phyloP scores from a whole-genome alignment of 352 stramenopile genomes.

The Phytophthora rubi region DNA sequence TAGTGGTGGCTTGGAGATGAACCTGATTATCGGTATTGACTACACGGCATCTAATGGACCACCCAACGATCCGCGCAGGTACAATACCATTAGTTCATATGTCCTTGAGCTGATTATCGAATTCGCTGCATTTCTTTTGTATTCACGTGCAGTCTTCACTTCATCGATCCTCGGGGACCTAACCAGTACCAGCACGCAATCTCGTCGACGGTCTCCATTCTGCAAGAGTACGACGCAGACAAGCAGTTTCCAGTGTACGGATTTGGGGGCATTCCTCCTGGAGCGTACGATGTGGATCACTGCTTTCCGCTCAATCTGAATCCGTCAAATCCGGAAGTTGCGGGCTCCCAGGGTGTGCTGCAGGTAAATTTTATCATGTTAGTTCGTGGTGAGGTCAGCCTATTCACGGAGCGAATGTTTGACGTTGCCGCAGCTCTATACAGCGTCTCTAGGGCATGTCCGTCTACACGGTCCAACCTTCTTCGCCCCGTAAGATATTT shows the following conservation, averaged over 20 bases:
- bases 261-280: conserved; percentile 84
- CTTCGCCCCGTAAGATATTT: conserved; percentile 53
- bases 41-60: conserved; percentile 78
- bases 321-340: conserved; percentile 72
- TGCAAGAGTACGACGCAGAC: conserved; percentile 78
- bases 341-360: conserved; percentile 74
- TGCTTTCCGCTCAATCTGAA: conserved; percentile 91
- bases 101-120: not conserved
- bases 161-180: conserved; percentile 61
- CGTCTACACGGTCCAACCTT: conserved; percentile 62
- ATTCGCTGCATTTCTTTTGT: not conserved
- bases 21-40: conserved; percentile 74
- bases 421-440: conserved; percentile 46
- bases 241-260: conserved; percentile 79
- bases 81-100: not conserved
- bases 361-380: conserved; percentile 37
- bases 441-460: conserved; percentile 57
- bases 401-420: not conserved
- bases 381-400: not conserved
- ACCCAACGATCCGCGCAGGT: conserved; percentile 53
- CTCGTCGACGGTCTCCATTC: conserved; percentile 60
- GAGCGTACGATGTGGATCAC: conserved; percentile 74
- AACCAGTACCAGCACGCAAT: conserved; percentile 87
- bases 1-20: conserved; percentile 89
- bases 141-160: conserved; percentile 58